Conservation (phyloP, 164 flowering plant genomes). For the Litsea cubeba region DNA sequence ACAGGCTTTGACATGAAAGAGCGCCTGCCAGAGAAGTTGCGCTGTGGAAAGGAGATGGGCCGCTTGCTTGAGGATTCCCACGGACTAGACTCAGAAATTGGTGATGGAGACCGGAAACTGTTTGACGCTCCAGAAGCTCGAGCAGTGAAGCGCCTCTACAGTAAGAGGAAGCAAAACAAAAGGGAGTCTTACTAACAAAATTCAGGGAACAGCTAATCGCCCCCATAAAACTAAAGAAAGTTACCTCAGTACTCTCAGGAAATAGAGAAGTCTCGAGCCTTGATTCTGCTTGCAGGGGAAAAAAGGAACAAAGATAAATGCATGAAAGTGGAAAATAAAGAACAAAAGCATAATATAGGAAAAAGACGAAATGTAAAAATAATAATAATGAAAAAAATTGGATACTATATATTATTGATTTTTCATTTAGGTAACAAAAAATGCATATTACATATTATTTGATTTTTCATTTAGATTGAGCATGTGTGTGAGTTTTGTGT, state of each 20-base stretch:
- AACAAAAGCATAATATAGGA: no score
- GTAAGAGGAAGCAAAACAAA: slow-evolving; percentile 4
- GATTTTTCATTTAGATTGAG: no score
- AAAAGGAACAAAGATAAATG: no score
- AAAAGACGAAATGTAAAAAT: no score
- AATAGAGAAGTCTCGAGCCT: slow-evolving; percentile 22
- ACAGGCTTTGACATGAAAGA: slow-evolving; percentile 42
- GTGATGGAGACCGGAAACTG: slow-evolving; percentile 34
- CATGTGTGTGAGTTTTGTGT: no score
- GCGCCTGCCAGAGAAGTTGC: slow-evolving; percentile 29
- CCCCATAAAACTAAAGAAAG: neutral
- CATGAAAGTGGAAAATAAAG: no score
- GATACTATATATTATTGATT: no score
- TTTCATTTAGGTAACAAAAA: no score
- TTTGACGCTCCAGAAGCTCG: slow-evolving; percentile 27
- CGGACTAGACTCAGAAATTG: slow-evolving; percentile 35
- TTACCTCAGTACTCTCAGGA: slow-evolving; percentile 32
- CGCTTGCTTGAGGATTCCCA: slow-evolving; percentile 32
- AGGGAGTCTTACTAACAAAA: neutral
- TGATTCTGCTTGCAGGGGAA: slow-evolving; percentile 24
- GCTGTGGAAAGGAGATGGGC: slow-evolving; percentile 18
- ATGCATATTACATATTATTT: no score
- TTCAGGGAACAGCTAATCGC: neutral
- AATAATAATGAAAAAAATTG: no score
- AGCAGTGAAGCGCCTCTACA: slow-evolving; percentile 25